Conservation (phyloP, 352 stramenopile genomes). For the Globisporangium cylindrosporum region DNA sequence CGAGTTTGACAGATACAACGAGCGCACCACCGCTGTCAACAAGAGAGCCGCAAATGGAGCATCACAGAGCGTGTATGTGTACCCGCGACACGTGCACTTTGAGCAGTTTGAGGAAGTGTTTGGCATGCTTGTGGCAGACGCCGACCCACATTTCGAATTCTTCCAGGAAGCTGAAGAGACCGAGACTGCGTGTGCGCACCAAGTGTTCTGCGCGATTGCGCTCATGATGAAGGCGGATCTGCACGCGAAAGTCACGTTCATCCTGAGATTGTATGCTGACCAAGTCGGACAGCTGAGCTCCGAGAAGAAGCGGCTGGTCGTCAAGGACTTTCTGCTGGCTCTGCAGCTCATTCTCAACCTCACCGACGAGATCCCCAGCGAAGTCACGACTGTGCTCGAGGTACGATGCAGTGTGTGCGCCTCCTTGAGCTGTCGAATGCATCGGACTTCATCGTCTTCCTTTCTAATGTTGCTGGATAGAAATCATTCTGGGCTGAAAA, state of each 20-base stretch:
- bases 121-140: slow-evolving; percentile 63
- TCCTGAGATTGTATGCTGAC: slow-evolving; percentile 63
- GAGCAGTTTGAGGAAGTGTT: slow-evolving; percentile 75
- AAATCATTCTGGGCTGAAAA: slow-evolving; percentile 42
- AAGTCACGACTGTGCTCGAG: slow-evolving; percentile 28
- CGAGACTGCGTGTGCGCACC: slow-evolving; percentile 44
- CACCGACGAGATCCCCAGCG: slow-evolving; percentile 28
- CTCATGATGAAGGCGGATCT: slow-evolving; percentile 51
- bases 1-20: not conserved
- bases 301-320: slow-evolving; percentile 37
- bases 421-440: not conserved
- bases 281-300: slow-evolving; percentile 30
- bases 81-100: slow-evolving; percentile 45
- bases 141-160: slow-evolving; percentile 63
- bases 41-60: slow-evolving; percentile 6
- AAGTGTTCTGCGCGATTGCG: slow-evolving; percentile 54
- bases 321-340: slow-evolving; percentile 40
- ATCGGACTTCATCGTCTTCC: no score
- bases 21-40: not conserved
- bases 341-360: slow-evolving; percentile 45
- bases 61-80: slow-evolving; percentile 10
- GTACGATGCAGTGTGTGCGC: slow-evolving; percentile 13
- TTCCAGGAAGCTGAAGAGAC: slow-evolving; percentile 35
- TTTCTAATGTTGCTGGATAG: slow-evolving; percentile 18
- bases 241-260: slow-evolving; percentile 54